These are phyloP conservation scores for Apophysomyces trapeziformis DNA, from an alignment of 371 early-diverging fungal species.

Conservation along the genomic window DNA sequence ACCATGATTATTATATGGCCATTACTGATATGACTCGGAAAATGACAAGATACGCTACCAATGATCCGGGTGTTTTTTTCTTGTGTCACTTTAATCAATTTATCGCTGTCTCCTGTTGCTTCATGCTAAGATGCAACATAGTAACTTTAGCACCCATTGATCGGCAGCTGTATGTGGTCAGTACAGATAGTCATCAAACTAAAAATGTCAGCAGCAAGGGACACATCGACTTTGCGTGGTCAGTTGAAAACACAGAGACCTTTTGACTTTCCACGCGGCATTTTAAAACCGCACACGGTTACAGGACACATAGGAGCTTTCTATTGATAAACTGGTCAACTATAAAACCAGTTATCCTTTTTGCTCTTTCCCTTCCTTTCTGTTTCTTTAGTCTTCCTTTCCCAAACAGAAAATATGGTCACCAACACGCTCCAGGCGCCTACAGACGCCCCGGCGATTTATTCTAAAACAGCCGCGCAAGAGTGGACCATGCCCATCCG, in stretches of 20 bases:
- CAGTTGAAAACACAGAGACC: background rate
- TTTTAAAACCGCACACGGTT: conserved; percentile 2
- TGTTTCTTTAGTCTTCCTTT: background rate
- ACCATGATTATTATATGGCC: too few relatives aligned
- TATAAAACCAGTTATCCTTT: conserved; percentile 3
- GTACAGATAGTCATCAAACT: too few relatives aligned
- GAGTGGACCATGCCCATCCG: conserved; percentile 28
- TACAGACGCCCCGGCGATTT: background rate
- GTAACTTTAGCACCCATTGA: too few relatives aligned
- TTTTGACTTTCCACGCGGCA: conserved; percentile 9
- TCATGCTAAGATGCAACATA: too few relatives aligned
- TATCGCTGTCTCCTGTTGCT: too few relatives aligned
- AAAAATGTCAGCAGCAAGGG: background rate
- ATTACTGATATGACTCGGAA: too few relatives aligned
- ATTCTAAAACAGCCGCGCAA: conserved; percentile 23
- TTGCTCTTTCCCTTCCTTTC: background rate
- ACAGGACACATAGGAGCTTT: background rate
- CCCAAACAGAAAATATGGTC: background rate
- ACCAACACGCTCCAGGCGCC: conserved; percentile 11
- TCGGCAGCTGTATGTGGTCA: too few relatives aligned
- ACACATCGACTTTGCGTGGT: background rate
- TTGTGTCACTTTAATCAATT: too few relatives aligned
- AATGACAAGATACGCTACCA: background rate
- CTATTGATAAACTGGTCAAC: conserved; percentile 4
- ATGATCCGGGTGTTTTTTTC: background rate